Base-by-base conservation (phyloP, 495 filamentous ascomycete genomes). In the Gamarada debralockiae region DNA sequence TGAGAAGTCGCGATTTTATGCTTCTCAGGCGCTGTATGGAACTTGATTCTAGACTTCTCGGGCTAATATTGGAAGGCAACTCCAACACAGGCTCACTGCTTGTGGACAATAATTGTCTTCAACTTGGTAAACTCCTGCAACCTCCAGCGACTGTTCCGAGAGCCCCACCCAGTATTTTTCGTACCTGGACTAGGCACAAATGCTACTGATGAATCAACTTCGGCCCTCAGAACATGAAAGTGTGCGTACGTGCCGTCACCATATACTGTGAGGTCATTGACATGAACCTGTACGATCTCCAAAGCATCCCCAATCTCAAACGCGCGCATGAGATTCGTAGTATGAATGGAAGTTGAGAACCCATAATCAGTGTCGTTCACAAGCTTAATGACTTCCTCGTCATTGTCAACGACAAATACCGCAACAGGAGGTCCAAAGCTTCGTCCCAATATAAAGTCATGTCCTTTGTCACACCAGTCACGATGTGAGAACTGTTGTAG, bases 361-460 rank as follows among this genome's bases (percentile, higher is more conserved):
- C 90, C 91, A 29, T 91, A 80, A 49, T 84, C 76, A 37, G 88
- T 92, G 51, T 83, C 70, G 67, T 95, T 96, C 9, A 91, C 90
- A 36, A 90, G 79, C 42, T 64, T 58, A 47, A 95, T 71, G 12
- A 84, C 87, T 69, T 90, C 84, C 48, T 84, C 81, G 34, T 87
- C 74, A 9, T 53, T 71, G 48, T 74, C 69, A 42, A 84, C 67
- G 50, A 75, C 73, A 21, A 78, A 73, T 34, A 86, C 41, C 18
- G 72, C 70, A 2, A 90, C 85, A 0, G 79, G 81, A 6, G 90
- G 88, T 0, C 89, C 90, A 96, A 96, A 3, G 78, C 83, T 70
- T 95, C 90, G 15, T 77, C 80, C 61, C 77, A 68, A 63, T 88
- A 95, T 22, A 95, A 59, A 44, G 90, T 85, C 89, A 93, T 93